Percentiles rank a stretch among this genome's conserved stretches.
These are phyloP conservation scores for Jaminaea rosea DNA, from an alignment of 1,284 basidiomycete species.

Conservation along the genomic window DNA sequence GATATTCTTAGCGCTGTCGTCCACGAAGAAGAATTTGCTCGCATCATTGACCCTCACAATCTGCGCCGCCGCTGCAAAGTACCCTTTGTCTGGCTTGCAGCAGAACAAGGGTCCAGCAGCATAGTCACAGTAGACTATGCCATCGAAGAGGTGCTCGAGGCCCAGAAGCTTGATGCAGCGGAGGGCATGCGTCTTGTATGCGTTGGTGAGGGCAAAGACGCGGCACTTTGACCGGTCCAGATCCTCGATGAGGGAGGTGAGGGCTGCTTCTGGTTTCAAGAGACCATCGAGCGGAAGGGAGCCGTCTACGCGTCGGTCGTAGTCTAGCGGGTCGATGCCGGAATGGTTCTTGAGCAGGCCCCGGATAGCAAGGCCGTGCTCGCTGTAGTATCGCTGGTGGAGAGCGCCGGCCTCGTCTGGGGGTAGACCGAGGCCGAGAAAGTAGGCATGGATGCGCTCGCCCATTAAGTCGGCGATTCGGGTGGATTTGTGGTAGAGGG, in stretches of 20 bases:
- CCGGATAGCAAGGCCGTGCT: constrained; percentile 72
- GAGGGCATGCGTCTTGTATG: constrained; percentile 52
- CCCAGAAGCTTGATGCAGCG: constrained; percentile 68
- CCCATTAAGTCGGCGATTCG: constrained; percentile 69
- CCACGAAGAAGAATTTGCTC: constrained; percentile 37
- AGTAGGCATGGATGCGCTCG: constrained; percentile 70
- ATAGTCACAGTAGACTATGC: constrained; percentile 74
- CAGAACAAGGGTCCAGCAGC: constrained; percentile 55
- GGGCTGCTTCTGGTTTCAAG: constrained; percentile 59
- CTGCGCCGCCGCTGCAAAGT: constrained; percentile 28
- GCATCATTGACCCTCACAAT: constrained; percentile 15
- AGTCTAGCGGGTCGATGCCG: constrained; percentile 70
- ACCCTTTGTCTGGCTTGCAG: constrained; percentile 65
- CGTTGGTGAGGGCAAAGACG: constrained; percentile 48
- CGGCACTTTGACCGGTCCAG: constrained; percentile 67
- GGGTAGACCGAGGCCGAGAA: constrained; percentile 60
- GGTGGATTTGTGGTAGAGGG: constrained; percentile 55
- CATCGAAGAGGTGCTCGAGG: constrained; percentile 67
- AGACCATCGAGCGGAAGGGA: constrained; percentile 72
- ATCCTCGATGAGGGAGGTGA: constrained; percentile 64
- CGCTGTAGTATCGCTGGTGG: constrained; percentile 65
- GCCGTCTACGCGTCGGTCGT: constrained; percentile 73
- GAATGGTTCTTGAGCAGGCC: constrained; percentile 70
- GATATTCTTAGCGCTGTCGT: constrained; percentile 41
- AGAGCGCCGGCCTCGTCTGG: constrained; percentile 64